A percentile compares a stretch with the other conserved stretches of the same genome.
phyloP scores from a whole-genome alignment of 1,284 basidiomycete genomes.

The Acaromyces ingoldii region DNA sequence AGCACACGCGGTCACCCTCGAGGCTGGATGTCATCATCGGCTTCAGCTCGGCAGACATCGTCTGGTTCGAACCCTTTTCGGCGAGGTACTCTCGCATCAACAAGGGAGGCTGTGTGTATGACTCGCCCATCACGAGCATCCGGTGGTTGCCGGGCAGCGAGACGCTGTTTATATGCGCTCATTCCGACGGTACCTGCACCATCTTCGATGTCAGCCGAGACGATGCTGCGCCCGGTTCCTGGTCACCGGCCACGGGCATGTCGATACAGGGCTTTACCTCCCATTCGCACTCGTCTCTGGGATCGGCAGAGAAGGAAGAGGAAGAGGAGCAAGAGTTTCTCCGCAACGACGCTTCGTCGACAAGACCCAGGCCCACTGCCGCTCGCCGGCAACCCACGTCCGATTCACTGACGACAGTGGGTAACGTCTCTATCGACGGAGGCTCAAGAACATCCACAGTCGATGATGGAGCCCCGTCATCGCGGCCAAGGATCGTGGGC shows the following conservation, averaged over 20 bases:
- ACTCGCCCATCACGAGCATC: conserved; percentile 73
- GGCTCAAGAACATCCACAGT: too few species aligned
- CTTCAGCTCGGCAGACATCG: conserved; percentile 82
- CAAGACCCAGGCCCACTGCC: too few species aligned
- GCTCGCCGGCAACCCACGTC: background rate
- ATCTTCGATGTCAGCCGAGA: conserved; percentile 85
- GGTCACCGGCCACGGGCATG: background rate
- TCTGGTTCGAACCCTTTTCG: conserved; percentile 70
- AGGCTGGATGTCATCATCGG: conserved; percentile 86
- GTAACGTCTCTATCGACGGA: too few species aligned
- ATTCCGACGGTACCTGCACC: conserved; percentile 80
- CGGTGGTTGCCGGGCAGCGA: conserved; percentile 72
- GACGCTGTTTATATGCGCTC: conserved; percentile 81
- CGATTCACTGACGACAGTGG: background rate
- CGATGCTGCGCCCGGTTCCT: conserved; percentile 59
- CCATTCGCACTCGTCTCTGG: background rate
- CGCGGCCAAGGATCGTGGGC: background rate
- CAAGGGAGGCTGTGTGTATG: conserved; percentile 78
- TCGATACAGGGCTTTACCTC: too few species aligned
- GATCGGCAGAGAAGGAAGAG: background rate
- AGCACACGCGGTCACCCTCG: conserved; percentile 68
- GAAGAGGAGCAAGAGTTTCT: conserved; percentile 3
- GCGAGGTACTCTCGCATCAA: conserved; percentile 83
- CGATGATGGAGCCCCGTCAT: background rate
- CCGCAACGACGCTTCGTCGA: too few species aligned